Conservation (phyloP, 768 basidiomycete species). For the Phaeotremella skinneri region DNA sequence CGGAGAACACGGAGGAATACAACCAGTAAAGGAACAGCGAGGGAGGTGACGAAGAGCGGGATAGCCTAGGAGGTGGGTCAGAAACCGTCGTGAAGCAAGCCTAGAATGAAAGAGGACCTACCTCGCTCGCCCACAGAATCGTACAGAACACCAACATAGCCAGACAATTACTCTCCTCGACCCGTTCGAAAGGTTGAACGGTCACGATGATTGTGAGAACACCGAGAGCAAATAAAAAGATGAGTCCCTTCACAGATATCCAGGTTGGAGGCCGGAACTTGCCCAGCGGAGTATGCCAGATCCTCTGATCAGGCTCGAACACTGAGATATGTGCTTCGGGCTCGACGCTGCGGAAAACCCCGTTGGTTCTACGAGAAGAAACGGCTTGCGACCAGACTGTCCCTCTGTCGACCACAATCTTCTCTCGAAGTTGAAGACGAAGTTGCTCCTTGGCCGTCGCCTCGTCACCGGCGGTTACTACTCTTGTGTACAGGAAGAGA, state of each 20-base stretch:
- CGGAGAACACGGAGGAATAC: constrained; percentile 80
- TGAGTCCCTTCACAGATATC: constrained; percentile 65
- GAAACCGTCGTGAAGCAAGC: not conserved
- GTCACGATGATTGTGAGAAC: constrained; percentile 66
- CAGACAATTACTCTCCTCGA: constrained; percentile 81
- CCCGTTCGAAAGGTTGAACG: constrained; percentile 60
- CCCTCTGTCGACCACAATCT: constrained; percentile 89
- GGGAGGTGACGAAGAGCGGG: constrained; percentile 94
- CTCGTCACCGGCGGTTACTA: constrained; percentile 72
- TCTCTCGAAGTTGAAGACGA: constrained; percentile 80
- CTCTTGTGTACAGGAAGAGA: constrained; percentile 74
- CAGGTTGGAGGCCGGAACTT: constrained; percentile 56
- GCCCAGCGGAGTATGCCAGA: constrained; percentile 66
- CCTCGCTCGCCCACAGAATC: constrained; percentile 95
- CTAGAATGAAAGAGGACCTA: constrained; percentile 55
- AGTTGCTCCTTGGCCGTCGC: constrained; percentile 74
- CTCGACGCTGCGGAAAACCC: constrained; percentile 44
- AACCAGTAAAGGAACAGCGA: constrained; percentile 79
- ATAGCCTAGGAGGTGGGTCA: constrained; percentile 65
- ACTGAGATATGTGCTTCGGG: constrained; percentile 54
- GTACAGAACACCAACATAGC: constrained; percentile 87
- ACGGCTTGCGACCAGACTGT: constrained; percentile 75
- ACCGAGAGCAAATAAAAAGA: constrained; percentile 59
- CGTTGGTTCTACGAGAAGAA: constrained; percentile 60
- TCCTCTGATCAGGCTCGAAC: constrained; percentile 55